phyloP scores from a whole-genome alignment of 257 asterid species.

The Solanum clarkiae region DNA sequence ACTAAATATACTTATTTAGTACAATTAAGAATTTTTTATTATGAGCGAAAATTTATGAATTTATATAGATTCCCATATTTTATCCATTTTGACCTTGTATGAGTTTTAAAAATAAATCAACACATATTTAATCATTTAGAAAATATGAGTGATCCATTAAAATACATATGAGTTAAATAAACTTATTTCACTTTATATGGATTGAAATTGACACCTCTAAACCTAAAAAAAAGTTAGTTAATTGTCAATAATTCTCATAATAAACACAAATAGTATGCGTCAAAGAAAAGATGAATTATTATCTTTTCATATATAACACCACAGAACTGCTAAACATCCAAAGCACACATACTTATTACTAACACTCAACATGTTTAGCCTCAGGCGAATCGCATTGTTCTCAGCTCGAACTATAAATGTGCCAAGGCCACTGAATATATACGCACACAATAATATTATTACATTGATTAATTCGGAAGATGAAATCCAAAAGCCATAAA shows the following conservation, averaged over 20 bases:
- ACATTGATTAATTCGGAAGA: background rate
- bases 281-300: background rate
- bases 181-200: too few relatives aligned
- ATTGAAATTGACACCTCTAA: too few relatives aligned
- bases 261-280: background rate
- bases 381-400: background rate
- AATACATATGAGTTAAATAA: too few relatives aligned
- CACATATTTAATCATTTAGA: too few relatives aligned
- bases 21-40: too few relatives aligned
- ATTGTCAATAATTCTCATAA: background rate
- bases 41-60: too few relatives aligned
- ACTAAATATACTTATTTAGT: too few relatives aligned
- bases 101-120: too few relatives aligned
- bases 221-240: background rate
- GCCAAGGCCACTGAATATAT: background rate
- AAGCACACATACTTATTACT: background rate
- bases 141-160: too few relatives aligned
- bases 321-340: background rate
- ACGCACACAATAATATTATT: background rate
- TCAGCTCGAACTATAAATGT: background rate
- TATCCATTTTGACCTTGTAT: too few relatives aligned
- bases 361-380: constrained; percentile 21
- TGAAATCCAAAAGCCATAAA: background rate
- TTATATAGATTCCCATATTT: too few relatives aligned
- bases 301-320: background rate